Evolutionary conservation across 192 early-diverging fungal genomes (phyloP), one percentile per base, ranked within the genome.

Genomic region (Neocallimastix lanati): DNA sequence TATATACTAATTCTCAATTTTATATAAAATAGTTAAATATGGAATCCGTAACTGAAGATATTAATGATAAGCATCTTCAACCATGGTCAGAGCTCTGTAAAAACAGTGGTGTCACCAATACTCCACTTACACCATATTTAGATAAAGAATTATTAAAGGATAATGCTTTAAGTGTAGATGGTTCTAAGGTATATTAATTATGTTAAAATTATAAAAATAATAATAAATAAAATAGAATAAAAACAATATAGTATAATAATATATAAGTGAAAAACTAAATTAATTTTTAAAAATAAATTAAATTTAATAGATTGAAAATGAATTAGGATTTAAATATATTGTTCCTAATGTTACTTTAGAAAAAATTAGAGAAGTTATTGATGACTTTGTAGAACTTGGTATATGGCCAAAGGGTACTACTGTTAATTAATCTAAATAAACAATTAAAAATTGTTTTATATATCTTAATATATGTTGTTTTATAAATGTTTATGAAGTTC

Each of bases 61-160:
- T 94, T 80, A 98, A 98, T 80, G 96, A 97, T 81, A 94, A 92
- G 83, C 93, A 97, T 78, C 85, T 98, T 78, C 92, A 92, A 33
- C 96, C 96, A 25, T 98, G 96, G 96, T 92, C 93, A 67, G 91
- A 93, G n/a, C 84, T 98, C 27, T 86, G 96, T 81, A 90, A 91
- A 29, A 84, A 83, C n/a, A 85, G 87, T 50, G 88, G 87, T 9
- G 90, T 96, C 29, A 85, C 85, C 33, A 92, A 92, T 80, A 96
- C 96, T 28, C 94, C 96, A 21, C 83, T 98, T 77, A 95, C 94
- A 29, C 96, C 96, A 16, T 98, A 96, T 82, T 80, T 98, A 29
- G 96, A 98, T 84, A 90, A 94, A 80, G 96, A 98, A 85, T 86
- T 97, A 29, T 88, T 96, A 28, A 91, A 91, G 77, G 94, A 95